These are phyloP conservation scores for Puya raimondii DNA, from an alignment of 176 grass and related monocot species.

Conservation along the genomic window DNA sequence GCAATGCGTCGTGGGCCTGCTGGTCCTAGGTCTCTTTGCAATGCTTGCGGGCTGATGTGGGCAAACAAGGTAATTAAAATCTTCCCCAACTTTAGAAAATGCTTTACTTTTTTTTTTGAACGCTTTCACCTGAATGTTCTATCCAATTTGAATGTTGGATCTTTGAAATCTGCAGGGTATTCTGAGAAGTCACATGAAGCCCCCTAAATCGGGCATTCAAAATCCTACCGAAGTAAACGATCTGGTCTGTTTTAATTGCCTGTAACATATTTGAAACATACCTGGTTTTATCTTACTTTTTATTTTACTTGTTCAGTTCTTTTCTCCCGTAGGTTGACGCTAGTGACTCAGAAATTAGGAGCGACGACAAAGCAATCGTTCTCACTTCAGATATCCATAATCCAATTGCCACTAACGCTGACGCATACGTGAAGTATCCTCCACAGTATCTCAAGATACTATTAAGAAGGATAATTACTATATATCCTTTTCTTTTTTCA, in stretches of 20 bases:
- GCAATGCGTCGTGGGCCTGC: slow-evolving; percentile 61
- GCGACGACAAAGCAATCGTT: slow-evolving; percentile 21
- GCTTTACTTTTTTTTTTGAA: background rate
- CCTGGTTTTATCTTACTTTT: slow-evolving; percentile 7
- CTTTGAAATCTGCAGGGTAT: slow-evolving; percentile 40
- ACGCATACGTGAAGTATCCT: slow-evolving; percentile 18
- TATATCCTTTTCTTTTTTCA: background rate
- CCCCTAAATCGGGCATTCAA: slow-evolving; percentile 35
- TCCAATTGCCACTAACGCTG: slow-evolving; percentile 7
- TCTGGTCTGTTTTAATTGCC: slow-evolving; percentile 24
- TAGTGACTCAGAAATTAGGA: background rate
- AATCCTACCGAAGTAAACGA: slow-evolving; percentile 28
- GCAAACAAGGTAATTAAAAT: slow-evolving; percentile 46
- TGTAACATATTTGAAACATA: background rate
- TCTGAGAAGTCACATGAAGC: slow-evolving; percentile 42
- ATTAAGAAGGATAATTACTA: background rate
- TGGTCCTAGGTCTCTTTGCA: slow-evolving; percentile 60
- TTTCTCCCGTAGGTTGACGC: slow-evolving; percentile 6
- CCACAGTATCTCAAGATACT: no score
- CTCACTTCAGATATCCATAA: slow-evolving; percentile 22
- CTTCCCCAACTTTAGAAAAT: background rate
- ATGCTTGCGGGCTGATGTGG: slow-evolving; percentile 66
- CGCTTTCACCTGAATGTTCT: slow-evolving; percentile 16
- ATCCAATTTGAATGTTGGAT: slow-evolving; percentile 1
- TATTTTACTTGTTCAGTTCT: background rate